Evolutionary conservation across 768 basidiomycete species (phyloP).

Genomic region (Lactifluus pinguis): DNA sequence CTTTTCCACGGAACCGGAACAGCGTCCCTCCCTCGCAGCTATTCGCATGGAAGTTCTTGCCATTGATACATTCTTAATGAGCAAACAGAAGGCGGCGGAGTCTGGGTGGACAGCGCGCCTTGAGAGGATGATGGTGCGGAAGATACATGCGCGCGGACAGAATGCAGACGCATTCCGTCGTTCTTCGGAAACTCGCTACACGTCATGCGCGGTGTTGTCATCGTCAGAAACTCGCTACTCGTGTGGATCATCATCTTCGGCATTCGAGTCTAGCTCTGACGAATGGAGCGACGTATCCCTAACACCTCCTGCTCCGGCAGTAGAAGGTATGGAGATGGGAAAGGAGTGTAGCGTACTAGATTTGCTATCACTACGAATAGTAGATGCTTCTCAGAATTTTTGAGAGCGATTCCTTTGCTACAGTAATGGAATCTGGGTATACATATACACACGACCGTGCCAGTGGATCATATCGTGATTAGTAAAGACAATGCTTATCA

Average conservation of each 20-base stretch:
- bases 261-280: background rate
- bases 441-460: no score
- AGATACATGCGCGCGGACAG: background rate
- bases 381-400: background rate
- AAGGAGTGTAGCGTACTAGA: background rate
- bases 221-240: background rate
- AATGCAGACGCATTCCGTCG: background rate
- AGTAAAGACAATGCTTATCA: no score
- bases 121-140: background rate
- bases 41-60: constrained; percentile 47
- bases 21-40: constrained; percentile 52
- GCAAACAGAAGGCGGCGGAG: constrained; percentile 31
- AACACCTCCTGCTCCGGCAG: constrained; percentile 4
- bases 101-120: background rate
- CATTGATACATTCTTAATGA: constrained; percentile 54
- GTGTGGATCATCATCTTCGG: background rate
- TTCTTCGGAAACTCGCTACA: background rate
- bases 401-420: background rate
- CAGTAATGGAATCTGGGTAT: no score
- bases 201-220: background rate
- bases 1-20: constrained; percentile 52
- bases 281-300: background rate
- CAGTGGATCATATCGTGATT: no score
- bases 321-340: background rate
- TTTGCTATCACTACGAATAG: background rate